Evolutionary conservation across 257 asterid genomes (phyloP).

Genomic region (Penstemon eatonii): DNA sequence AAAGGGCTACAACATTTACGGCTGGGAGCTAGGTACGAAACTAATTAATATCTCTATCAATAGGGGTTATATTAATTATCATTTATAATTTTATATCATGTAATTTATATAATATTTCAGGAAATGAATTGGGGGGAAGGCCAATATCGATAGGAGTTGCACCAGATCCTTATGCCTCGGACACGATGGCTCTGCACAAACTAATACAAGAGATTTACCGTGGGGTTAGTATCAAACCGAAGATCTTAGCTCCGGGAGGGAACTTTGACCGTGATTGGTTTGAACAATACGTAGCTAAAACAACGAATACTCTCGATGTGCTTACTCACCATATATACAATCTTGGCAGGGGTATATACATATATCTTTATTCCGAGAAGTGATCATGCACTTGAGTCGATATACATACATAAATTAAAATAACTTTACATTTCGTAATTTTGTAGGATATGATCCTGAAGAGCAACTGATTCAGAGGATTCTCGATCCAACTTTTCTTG

Average conservation of each 20-base stretch:
- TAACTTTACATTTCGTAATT: too few species aligned
- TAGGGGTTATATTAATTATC: too few species aligned
- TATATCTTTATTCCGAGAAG: too few species aligned
- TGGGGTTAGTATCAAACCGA: conserved; percentile 30
- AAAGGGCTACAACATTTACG: conserved; percentile 62
- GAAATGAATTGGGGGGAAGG: conserved; percentile 44
- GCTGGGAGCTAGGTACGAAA: conserved; percentile 80
- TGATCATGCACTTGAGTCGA: too few species aligned
- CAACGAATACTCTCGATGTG: conserved; percentile 35
- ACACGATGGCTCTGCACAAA: conserved; percentile 28
- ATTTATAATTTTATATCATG: too few species aligned
- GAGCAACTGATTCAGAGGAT: conserved; percentile 62
- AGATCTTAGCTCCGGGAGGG: conserved; percentile 44
- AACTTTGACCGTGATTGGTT: conserved; percentile 43
- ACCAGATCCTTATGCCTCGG: conserved; percentile 37
- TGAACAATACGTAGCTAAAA: conserved; percentile 29
- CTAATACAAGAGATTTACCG: conserved; percentile 37
- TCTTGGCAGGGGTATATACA: conserved; percentile 37
- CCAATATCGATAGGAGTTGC: conserved; percentile 37
- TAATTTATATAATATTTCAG: conserved; percentile 3
- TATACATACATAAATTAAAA: too few species aligned
- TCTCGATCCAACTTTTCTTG: conserved; percentile 63
- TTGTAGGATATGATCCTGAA: conserved; percentile 48
- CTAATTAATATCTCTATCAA: background rate
- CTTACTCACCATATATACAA: conserved; percentile 43